These are phyloP conservation scores for Globisporangium spiculum DNA, from an alignment of 352 stramenopile genomes.

Conservation along the genomic window DNA sequence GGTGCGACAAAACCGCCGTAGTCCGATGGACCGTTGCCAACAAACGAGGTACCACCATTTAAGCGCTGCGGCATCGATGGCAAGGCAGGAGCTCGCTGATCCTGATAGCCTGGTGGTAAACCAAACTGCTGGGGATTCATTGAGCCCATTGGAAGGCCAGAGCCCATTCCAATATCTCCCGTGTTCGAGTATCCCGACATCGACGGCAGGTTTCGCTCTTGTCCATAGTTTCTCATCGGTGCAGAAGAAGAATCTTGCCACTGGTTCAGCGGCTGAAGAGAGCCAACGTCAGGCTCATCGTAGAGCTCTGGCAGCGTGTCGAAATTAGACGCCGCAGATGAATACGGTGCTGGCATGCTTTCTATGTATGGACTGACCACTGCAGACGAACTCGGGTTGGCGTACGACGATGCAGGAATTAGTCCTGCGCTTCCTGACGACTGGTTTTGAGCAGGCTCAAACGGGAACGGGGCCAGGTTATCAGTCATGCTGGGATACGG, in stretches of 20 bases:
- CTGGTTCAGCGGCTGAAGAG: constrained; percentile 13
- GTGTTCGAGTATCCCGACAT: constrained; percentile 10
- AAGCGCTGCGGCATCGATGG: constrained; percentile 16
- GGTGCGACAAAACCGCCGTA: constrained; percentile 47
- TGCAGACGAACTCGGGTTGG: constrained; percentile 16
- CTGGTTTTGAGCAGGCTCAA: constrained; percentile 26
- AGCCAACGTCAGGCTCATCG: constrained; percentile 13
- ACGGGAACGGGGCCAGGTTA: constrained; percentile 32
- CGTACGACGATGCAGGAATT: constrained; percentile 22
- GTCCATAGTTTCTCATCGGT: constrained; percentile 13
- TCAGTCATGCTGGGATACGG: constrained; percentile 15
- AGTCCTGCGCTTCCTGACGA: constrained; percentile 12
- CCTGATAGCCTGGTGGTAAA: constrained; percentile 8
- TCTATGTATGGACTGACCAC: constrained; percentile 27
- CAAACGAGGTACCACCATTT: constrained; percentile 10
- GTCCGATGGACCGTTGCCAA: background rate
- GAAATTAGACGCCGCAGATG: constrained; percentile 24
- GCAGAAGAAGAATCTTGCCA: constrained; percentile 23
- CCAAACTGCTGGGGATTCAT: constrained; percentile 13
- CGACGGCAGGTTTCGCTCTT: constrained; percentile 10
- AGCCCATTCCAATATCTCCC: constrained; percentile 2
- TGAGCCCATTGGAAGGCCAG: constrained; percentile 9
- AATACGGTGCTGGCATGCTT: constrained; percentile 26
- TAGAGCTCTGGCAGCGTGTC: constrained; percentile 30
- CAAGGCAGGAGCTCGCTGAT: constrained; percentile 16